Evolutionary conservation across 225 moss, liverwort and hornwort genomes (phyloP).

Genomic region (Polytrichum commune): DNA sequence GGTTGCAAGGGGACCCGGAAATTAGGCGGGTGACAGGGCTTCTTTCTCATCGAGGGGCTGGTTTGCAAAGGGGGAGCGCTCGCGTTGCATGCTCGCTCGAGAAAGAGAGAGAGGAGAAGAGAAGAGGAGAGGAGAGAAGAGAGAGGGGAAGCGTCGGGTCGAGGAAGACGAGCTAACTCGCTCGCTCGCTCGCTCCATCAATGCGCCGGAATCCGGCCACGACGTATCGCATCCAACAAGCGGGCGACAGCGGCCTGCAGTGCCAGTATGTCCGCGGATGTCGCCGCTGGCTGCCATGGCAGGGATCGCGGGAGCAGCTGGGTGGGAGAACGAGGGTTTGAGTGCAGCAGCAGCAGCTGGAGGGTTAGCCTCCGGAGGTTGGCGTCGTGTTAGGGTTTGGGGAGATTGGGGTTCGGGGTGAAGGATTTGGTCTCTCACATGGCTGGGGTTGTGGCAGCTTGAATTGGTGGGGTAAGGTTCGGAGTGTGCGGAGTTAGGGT

Average conservation of each 20-base stretch:
- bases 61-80: neutral
- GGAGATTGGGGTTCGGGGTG: neutral
- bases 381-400: neutral
- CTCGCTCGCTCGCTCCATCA: neutral
- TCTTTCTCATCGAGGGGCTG: neutral
- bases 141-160: no score
- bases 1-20: no score
- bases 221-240: neutral
- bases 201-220: neutral
- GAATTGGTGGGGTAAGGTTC: neutral
- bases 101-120: no score
- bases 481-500: neutral
- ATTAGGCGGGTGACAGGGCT: no score
- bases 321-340: neutral
- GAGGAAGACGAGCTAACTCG: no score
- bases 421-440: no score
- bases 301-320: neutral
- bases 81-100: neutral
- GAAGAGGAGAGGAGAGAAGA: no score
- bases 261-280: neutral
- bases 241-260: neutral
- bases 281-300: neutral
- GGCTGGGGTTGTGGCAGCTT: slow-evolving; percentile 3
- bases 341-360: neutral
- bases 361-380: neutral